Evolutionary conservation across 78 protist species (phyloP).

Genomic region (Chrysochromulina tobinii): DNA sequence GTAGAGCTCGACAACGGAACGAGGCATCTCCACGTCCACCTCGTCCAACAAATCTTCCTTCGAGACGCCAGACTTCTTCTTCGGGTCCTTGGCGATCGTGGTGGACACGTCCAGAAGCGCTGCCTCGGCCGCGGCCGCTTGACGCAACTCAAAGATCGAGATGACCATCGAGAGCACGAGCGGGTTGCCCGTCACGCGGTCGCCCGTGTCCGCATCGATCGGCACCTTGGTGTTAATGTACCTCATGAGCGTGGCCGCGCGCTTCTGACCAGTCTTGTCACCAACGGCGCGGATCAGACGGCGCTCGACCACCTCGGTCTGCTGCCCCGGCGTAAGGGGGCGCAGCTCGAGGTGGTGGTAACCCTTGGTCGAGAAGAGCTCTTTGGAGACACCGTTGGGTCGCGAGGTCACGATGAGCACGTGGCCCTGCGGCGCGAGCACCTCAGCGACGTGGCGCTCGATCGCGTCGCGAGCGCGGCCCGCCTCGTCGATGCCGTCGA

Average conservation of each 20-base stretch:
- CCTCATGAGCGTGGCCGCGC: background rate
- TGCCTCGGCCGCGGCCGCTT: too few species aligned
- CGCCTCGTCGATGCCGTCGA: slow-evolving; percentile 2
- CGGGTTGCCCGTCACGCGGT: background rate
- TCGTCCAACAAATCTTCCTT: too few species aligned
- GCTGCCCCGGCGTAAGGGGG: background rate
- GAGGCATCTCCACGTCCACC: background rate
- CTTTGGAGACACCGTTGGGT: background rate
- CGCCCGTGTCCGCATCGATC: background rate
- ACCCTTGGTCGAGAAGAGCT: background rate
- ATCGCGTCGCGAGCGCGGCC: background rate
- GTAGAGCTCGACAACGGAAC: background rate
- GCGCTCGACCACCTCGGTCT: background rate
- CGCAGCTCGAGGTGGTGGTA: background rate
- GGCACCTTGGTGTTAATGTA: background rate
- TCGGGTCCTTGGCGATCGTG: too few species aligned
- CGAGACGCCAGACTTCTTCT: too few species aligned
- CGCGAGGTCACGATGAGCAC: background rate
- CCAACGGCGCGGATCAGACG: background rate
- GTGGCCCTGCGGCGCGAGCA: slow-evolving; percentile 9
- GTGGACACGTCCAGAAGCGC: too few species aligned
- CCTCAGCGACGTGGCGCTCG: background rate
- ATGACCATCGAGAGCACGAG: background rate
- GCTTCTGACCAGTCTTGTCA: too few species aligned
- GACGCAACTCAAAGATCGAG: background rate